phyloP scores from a whole-genome alignment of 1,139 yeast species.

The Suhomyces coccinellae region DNA sequence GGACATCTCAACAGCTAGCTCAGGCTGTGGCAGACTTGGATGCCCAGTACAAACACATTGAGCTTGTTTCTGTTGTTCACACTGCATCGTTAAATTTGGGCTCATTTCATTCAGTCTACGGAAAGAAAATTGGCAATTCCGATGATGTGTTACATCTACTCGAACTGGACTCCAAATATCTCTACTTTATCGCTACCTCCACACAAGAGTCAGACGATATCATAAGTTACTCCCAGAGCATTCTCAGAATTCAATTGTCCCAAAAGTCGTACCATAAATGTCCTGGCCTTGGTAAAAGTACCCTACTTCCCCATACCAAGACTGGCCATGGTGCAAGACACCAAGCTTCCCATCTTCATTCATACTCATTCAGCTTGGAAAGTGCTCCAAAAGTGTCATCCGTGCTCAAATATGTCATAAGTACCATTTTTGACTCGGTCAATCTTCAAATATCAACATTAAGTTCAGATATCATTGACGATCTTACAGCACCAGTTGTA shows the following conservation, averaged over 20 bases:
- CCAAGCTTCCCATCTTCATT: conserved; percentile 14
- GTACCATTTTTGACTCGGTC: background rate
- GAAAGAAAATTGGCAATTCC: background rate
- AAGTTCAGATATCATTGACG: too few species aligned
- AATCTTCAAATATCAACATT: background rate
- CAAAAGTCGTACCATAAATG: conserved; percentile 15
- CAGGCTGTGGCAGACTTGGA: background rate
- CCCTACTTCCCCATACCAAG: conserved; percentile 19
- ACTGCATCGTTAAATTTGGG: background rate
- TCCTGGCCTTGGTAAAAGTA: conserved; percentile 17
- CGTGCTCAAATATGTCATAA: background rate
- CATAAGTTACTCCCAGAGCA: conserved; percentile 9
- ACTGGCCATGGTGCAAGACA: conserved; percentile 25
- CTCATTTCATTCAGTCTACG: background rate
- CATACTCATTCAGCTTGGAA: conserved; percentile 4
- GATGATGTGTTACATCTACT: conserved; percentile 2
- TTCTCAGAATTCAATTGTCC: conserved; percentile 12
- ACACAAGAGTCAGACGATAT: conserved; percentile 5
- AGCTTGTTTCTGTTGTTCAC: background rate
- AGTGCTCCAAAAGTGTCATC: background rate
- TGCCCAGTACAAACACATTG: background rate
- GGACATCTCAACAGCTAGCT: background rate
- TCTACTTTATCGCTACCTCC: conserved; percentile 1
- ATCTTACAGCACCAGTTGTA: background rate
- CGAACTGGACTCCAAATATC: background rate